These are phyloP conservation scores for Podospora didyma DNA, from an alignment of 495 filamentous ascomycete genomes.

Conservation along the genomic window DNA sequence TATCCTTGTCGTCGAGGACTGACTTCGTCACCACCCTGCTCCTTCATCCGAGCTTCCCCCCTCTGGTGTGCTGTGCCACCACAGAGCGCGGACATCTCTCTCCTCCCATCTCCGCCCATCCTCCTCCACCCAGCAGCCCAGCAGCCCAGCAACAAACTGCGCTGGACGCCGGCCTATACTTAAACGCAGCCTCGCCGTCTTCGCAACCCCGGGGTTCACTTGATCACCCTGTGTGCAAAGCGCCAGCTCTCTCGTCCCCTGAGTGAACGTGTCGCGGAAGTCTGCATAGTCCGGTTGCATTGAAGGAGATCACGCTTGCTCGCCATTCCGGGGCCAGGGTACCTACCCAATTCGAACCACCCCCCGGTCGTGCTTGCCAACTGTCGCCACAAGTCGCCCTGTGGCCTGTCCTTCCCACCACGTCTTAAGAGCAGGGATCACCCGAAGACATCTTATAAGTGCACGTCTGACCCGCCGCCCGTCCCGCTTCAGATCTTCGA, in stretches of 20 bases:
- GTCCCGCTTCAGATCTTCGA: slow-evolving; percentile 22
- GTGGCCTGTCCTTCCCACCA: slow-evolving; percentile 23
- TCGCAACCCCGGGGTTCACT: neutral
- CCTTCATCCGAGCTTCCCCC: neutral
- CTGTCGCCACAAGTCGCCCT: slow-evolving; percentile 17
- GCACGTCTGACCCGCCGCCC: slow-evolving; percentile 22
- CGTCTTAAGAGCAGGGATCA: slow-evolving; percentile 9
- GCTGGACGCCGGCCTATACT: slow-evolving; percentile 12
- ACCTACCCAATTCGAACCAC: slow-evolving; percentile 27
- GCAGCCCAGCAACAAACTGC: slow-evolving; percentile 3
- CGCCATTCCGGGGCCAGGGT: slow-evolving; percentile 34
- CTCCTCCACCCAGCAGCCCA: neutral
- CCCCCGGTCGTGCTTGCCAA: slow-evolving; percentile 6
- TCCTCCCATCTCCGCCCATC: slow-evolving; percentile 1
- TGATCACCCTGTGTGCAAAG: slow-evolving; percentile 5
- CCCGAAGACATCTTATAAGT: slow-evolving; percentile 30
- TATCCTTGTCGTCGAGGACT: slow-evolving; percentile 3
- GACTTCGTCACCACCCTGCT: neutral
- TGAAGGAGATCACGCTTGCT: slow-evolving; percentile 36
- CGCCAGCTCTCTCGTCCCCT: slow-evolving; percentile 14
- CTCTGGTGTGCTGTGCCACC: neutral
- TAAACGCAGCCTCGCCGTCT: neutral
- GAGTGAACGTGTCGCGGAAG: slow-evolving; percentile 23
- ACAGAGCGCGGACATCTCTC: neutral
- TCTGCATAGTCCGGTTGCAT: slow-evolving; percentile 35